Percentiles rank a stretch among this genome's conserved stretches.
These are phyloP conservation scores for Pisolithus sp. DNA, from an alignment of 768 basidiomycete genomes.

Conservation along the genomic window DNA sequence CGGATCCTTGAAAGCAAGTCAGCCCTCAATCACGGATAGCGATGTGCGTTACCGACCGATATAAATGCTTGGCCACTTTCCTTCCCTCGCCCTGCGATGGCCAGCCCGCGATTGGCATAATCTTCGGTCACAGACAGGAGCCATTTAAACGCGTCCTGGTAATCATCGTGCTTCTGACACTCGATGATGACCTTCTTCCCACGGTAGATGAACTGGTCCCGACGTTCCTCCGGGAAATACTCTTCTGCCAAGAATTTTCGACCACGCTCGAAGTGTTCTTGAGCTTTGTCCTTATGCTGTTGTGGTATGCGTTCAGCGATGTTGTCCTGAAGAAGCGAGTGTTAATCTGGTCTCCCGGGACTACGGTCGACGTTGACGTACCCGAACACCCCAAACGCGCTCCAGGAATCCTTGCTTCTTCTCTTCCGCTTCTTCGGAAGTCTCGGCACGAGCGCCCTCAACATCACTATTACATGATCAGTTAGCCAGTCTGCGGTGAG, in stretches of 20 bases:
- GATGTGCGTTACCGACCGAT: neutral
- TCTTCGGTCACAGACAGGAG: slow-evolving; percentile 55
- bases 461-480: slow-evolving; percentile 10
- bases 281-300: slow-evolving; percentile 54
- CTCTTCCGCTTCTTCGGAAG: slow-evolving; percentile 28
- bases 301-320: slow-evolving; percentile 57
- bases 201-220: slow-evolving; percentile 90
- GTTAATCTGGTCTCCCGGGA: neutral
- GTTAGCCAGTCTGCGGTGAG: slow-evolving; percentile 1
- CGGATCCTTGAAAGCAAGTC: slow-evolving; percentile 37
- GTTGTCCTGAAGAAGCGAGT: slow-evolving; percentile 25
- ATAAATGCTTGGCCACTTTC: slow-evolving; percentile 17
- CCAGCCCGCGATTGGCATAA: slow-evolving; percentile 50
- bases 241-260: slow-evolving; percentile 72
- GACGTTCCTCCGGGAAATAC: slow-evolving; percentile 83
- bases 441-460: slow-evolving; percentile 14
- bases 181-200: slow-evolving; percentile 92
- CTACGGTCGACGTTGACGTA: slow-evolving; percentile 3
- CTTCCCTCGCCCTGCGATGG: slow-evolving; percentile 29
- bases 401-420: slow-evolving; percentile 31
- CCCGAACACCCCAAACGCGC: slow-evolving; percentile 26
- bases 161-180: slow-evolving; percentile 88
- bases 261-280: slow-evolving; percentile 50
- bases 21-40: slow-evolving; percentile 10
- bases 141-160: slow-evolving; percentile 78